Conservation (phyloP, 169 alveolate species). For the Plasmodium relictum region DNA sequence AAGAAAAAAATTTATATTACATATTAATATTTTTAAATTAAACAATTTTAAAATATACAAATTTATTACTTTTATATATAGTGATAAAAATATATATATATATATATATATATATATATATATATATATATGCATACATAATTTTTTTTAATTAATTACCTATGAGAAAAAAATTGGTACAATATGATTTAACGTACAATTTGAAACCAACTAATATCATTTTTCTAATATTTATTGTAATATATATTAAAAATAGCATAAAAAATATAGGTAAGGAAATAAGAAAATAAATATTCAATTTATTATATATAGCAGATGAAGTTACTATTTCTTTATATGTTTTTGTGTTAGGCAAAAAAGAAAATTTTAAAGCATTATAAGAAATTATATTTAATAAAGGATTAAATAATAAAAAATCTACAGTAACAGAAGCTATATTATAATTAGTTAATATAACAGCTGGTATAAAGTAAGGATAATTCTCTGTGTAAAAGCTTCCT, state of each 20-base stretch:
- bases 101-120: constrained; percentile 1
- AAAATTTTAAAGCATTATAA: constrained; percentile 74
- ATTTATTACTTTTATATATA: background rate
- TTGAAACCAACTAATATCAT: constrained; percentile 38
- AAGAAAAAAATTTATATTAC: background rate
- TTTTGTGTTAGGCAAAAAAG: constrained; percentile 73
- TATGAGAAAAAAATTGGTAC: constrained; percentile 18
- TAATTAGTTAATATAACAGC: constrained; percentile 80
- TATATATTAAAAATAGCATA: constrained; percentile 10
- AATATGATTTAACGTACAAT: constrained; percentile 31
- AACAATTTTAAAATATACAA: background rate
- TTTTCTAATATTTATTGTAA: constrained; percentile 26
- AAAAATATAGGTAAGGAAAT: constrained; percentile 44
- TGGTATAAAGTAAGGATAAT: constrained; percentile 83
- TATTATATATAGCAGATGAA: constrained; percentile 30
- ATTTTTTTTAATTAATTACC: constrained; percentile 16
- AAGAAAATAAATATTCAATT: constrained; percentile 10
- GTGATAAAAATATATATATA: background rate
- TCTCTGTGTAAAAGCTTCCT: constrained; percentile 58
- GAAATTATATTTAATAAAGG: constrained; percentile 77
- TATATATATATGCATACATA: background rate
- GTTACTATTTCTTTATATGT: constrained; percentile 65
- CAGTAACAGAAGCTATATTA: constrained; percentile 76
- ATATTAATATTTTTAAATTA: background rate
- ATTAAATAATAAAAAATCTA: constrained; percentile 81